A percentile compares a stretch with the other conserved stretches of the same genome.
Conservation (phyloP, 179 eudicot genomes). For the Sideroxylon spinosum region DNA sequence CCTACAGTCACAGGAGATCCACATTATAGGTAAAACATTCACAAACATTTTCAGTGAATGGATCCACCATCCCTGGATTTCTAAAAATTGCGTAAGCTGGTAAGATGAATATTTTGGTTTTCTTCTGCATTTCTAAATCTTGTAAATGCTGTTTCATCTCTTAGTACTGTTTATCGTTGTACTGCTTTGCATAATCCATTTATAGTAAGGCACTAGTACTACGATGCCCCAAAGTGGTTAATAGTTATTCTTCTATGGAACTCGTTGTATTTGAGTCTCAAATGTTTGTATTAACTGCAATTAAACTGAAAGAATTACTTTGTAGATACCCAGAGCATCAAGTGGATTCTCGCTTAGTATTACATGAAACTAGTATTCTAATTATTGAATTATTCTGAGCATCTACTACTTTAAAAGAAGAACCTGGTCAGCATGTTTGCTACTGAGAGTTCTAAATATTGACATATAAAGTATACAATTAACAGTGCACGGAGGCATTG, state of each 20-base stretch:
- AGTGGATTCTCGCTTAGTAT: background rate
- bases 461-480: background rate
- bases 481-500: constrained; percentile 90
- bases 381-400: background rate
- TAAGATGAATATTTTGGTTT: too few species aligned
- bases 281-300: background rate
- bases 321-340: background rate
- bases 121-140: background rate
- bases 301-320: background rate
- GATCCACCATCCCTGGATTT: too few species aligned
- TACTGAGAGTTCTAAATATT: background rate
- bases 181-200: too few species aligned
- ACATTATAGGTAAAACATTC: background rate
- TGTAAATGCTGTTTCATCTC: background rate
- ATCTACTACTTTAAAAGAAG: constrained; percentile 1
- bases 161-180: background rate
- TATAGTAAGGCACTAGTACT: too few species aligned
- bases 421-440: background rate
- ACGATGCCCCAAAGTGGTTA: too few species aligned
- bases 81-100: too few species aligned
- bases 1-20: background rate
- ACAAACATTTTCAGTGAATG: background rate
- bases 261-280: background rate
- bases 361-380: background rate
- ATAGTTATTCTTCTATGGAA: background rate